Base-by-base conservation (phyloP, 768 basidiomycete genomes). In the Naganishia kalamii region DNA sequence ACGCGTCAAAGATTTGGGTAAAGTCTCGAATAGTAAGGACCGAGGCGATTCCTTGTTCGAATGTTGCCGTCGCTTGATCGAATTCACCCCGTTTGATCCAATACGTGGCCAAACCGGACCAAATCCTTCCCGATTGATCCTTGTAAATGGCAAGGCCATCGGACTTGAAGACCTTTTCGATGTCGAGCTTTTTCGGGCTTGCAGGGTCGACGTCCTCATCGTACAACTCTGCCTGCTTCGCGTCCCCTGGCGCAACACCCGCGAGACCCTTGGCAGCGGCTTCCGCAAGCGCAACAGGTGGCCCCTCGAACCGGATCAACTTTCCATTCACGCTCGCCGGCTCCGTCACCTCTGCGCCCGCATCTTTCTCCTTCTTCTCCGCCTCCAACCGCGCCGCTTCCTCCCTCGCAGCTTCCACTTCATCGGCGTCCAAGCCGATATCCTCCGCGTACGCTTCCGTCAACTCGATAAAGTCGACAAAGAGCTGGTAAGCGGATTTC, bases 1-100 rank as follows among this genome's bases (percentile, higher is more conserved):
- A 97, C 6, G 92, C 87, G 72, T 98, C 94, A 72, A 98, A 98
- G 62, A 98, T 92, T 76, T 97, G 92, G 1, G 91, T 92, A 76
- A 99, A 99, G 79, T 98, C 96, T 35, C 93, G 85, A 69, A 97
- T 87, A 0, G 94, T 97, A 71, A 98, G 80, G 19, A 98, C 94
- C 1, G 81, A 82, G 19, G 84, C 82, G 69, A 97, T 83, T 15
- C 92, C 96, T 25, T 85, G 79, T 78, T 98, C 96, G 75, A 98
- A 98, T 0, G 88, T 90, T 54, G 82, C 81, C 69, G 87, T 90
- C 17, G 91, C 90, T 59, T 89, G 70, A 35, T 92, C 92, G 73
- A 99, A 97, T 75, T 98, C 96, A 61, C 85, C 90, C 5, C 92
- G 87, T 79, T 96, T 96, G 77, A 93, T 93, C 94, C 94, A 99